Base-by-base conservation (phyloP, 2,329 filamentous ascomycete species). In the Colletotrichum sp. region DNA sequence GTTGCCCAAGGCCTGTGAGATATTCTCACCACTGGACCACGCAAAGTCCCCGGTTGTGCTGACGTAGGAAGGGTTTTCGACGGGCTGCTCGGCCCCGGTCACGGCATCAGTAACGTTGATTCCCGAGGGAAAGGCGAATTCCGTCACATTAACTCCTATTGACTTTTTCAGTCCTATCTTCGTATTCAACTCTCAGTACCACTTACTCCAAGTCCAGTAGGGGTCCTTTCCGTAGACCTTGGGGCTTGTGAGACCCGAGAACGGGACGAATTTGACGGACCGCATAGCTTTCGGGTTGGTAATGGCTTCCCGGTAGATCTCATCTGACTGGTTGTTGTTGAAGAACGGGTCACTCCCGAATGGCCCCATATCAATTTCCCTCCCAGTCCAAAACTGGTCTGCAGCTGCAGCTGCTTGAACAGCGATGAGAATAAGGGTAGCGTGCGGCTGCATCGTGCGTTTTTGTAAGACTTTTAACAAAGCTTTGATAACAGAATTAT, bases 151-250 rank as follows among this genome's bases (percentile, higher is more conserved):
- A 2, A 74, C 72, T 13, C 72, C 72, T 74, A 3, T 2, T 21
- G 43, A 4, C n/a, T 13, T 36, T 18, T 15, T 21, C 8, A 13
- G 43, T 67, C 1, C 9, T 34, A 8, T 16, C 28, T 30, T 30
- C 6, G 3, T 13, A 16, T 16, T 12, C 28, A 9, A 21, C 6
- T 15, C 8, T 32, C 8, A 8, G 2, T 12, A 5, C 4, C 6
- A 18, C 67, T 16, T 38, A 74, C 72, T 58, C 72, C 72, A 74
- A 4, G 72, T 66, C 68, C 72, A 74, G 10, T 71, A 36, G 5
- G 16, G 21, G 24, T 48, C 24, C 2, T 5, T 18, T 9, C 24
- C 64, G 16, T 18, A 16, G 13, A 26, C 16, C 16, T 66, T 15
- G 18, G 26, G 24, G 24, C 55, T 34, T 9, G 15, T 24, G 12